Base-by-base conservation (phyloP, 116 monocot genomes). In the Posidonia oceanica region DNA sequence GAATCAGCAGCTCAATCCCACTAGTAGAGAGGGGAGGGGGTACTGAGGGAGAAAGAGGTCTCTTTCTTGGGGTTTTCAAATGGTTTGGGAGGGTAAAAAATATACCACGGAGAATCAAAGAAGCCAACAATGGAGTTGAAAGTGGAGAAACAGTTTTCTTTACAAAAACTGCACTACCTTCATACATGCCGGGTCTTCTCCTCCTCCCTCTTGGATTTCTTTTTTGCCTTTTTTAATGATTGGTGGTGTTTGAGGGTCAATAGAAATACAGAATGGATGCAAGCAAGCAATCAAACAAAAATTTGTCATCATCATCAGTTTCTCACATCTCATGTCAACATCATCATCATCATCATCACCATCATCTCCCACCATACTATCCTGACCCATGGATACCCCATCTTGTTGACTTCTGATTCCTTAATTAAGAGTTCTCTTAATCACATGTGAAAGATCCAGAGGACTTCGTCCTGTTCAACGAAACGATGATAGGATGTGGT, bases 61-160 rank as follows among this genome's bases (percentile, higher is more conserved):
- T 39, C 55, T 57, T 60, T 66, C 67, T 72, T 55, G 78, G 78
- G 63, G 80, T 83, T 93, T 93, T 84, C 80, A 86, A 93, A 88
- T 79, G 77, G 77, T 83, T 85, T 80, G 75, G 76, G 71, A 78
- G 68, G 68, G 52, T 51, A 67, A 67, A 64, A 74, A 40, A 36
- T 3, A 36, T 13, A 61, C 36, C 4, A 4, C 1, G 60, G 23
- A 36, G 61, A 61, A 29, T 61, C 61, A 61, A 61, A 29, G 48
- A 48, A 5, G 48, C 48, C 48, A 48, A 22, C 23, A 59, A 18
- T 21, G 66, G 67, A 78, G 72, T 78, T 72, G 67, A 77, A 77
- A 77, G 71, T 52, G 63, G 72, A 36, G 52, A 22, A 36, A 21
- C 48, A 7, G 12, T 48, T 48, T 10, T 48, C 11, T 48, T 48